Base-by-base conservation (phyloP, 2,329 filamentous ascomycete genomes). In the Venturia asperata region DNA sequence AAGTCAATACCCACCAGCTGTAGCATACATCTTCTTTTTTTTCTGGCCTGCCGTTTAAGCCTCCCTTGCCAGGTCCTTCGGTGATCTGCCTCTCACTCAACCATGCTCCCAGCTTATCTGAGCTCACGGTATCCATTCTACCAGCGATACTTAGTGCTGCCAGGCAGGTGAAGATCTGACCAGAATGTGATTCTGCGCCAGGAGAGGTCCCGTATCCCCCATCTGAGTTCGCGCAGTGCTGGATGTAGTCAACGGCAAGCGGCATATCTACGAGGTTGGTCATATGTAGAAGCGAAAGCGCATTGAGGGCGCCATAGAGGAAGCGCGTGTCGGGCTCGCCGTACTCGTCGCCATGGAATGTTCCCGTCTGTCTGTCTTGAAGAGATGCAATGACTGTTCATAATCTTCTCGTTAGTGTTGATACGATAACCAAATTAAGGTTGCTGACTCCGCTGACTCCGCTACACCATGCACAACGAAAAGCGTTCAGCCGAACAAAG, bases 21-120 rank as follows among this genome's bases (percentile, higher is more conserved):
- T 99, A 99, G 79, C 94, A 99, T 17, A 96, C 93, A 75, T 99
- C 94, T 74, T 96, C 93, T 68, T 90, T 79, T 80, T 99, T 99
- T 78, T 97, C 94, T 0, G 94, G 94, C 61, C 94, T 84, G 2
- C 94, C 94, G 74, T 99, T 99, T 62, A 99, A 79, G 0, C 94
- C 94, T 39, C 94, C 94, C 61, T 87, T 88, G 30, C 64, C 64
- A 17, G 34, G 30, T 6, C 64, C 64, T 11, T 37, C 30, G 11
- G 90, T 84, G 37, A 96, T 81, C 75, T 99, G 94, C 68, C 94
- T 85, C 77, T 99, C 94, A 75, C 92, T 96, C 64, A 99, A 81
- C 94, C 94, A 99, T 61, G 86, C 85, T 21, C 87, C 92, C 5
- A 97, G 80, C 70, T 88, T 89, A 73, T 96, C 91, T 67, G 84